Percentiles rank a stretch among this genome's conserved stretches.
Conservation (phyloP, 768 basidiomycete species). For the Chalciporus pseudorubinellus region DNA sequence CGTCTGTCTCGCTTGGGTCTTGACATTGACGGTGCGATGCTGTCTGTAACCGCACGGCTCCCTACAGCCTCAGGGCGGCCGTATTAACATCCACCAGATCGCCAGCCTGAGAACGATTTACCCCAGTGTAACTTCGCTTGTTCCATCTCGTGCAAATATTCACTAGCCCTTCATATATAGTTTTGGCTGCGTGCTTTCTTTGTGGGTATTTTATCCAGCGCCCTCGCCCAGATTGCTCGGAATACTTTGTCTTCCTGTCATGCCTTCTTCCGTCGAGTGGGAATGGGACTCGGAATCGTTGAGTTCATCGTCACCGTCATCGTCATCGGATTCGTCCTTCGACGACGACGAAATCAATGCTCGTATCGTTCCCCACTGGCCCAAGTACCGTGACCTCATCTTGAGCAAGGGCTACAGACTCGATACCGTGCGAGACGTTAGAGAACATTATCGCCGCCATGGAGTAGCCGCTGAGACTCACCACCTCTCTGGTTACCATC, state of each 20-base stretch:
- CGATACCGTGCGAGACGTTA: slow-evolving; percentile 68
- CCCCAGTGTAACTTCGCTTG: no score
- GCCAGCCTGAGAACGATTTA: no score
- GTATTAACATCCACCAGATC: background rate
- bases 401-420: slow-evolving; percentile 55
- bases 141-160: no score
- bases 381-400: slow-evolving; percentile 47
- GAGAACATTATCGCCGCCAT: slow-evolving; percentile 48
- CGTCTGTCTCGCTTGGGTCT: no score
- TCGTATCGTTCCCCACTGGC: slow-evolving; percentile 64
- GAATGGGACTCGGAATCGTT: slow-evolving; percentile 22
- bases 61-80: no score
- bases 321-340: slow-evolving; percentile 49
- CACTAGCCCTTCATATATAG: no score
- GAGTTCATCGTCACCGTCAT: slow-evolving; percentile 39
- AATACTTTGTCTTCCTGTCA: slow-evolving; percentile 50
- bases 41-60: no score
- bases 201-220: slow-evolving; percentile 14
- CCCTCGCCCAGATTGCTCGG: slow-evolving; percentile 1
- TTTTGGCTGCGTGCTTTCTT: no score
- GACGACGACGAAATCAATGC: slow-evolving; percentile 53
- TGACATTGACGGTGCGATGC: no score
- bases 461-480: slow-evolving; percentile 19
- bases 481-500: slow-evolving; percentile 34
- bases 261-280: slow-evolving; percentile 64